Base-by-base conservation (phyloP, 345 rosid species). In the Draba incana region DNA sequence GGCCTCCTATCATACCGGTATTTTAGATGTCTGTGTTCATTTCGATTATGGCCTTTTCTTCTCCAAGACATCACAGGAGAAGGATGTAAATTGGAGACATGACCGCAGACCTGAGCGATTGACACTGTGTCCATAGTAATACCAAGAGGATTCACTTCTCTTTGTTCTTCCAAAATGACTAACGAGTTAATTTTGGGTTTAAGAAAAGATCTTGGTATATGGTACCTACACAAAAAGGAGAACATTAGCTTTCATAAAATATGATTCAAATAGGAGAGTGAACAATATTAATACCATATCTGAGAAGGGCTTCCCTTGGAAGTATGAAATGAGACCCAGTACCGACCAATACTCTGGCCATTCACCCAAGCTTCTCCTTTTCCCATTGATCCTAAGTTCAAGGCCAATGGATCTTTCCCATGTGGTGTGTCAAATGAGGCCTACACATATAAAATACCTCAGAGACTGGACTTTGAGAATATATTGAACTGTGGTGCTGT, bases 341-440 rank as follows among this genome's bases (percentile, higher is more conserved):
- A 88, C 47, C 95, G 84, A 56, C 92, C 92, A 31, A 90, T 86
- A 74, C 91, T 88, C 54, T 80, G 90, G 10, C 92, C 92, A 27
- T 90, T 88, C 57, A 90, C 81, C 90, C 92, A 90, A 62, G 81
- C 86, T 83, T 90, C 88, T 20, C 95, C 97, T 72, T 90, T 90
- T 64, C 95, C 91, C 95, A 90, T 88, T 57, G 90, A 74, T 15
- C 67, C 75, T 48, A 86, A 81, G 79, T 90, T 84, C 74, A 90
- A 35, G 25, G 84, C 81, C 14, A 86, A 77, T 20, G 92, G 85
- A 48, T 84, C 89, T 16, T 56, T 71, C 69, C 89, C 86, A 16
- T 74, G 45, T 11, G 97, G 92, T 9, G 86, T 85, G 61, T 88
- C 82, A 56, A 88, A 88, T 35, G 47, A 12, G 2, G 88, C 81